These are phyloP conservation scores for Penicillium verhagenii DNA, from an alignment of 495 filamentous ascomycete species.

Conservation along the genomic window DNA sequence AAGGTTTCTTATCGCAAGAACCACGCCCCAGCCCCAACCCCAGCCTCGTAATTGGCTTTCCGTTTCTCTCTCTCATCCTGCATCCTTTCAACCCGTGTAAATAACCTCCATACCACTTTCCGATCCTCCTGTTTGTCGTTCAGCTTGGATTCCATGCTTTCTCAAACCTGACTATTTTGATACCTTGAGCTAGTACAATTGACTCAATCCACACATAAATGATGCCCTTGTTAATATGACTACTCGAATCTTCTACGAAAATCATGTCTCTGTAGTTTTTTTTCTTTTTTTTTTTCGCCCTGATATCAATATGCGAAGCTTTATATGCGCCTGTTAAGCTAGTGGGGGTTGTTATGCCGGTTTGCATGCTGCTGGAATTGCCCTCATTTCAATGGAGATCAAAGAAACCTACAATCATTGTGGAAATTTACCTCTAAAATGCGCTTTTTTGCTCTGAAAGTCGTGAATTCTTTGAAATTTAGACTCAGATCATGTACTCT, in stretches of 20 bases:
- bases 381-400: too few relatives aligned
- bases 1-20: slow-evolving; percentile 98
- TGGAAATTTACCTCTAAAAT: too few relatives aligned
- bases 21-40: slow-evolving; percentile 31
- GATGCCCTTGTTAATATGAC: neutral
- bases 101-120: slow-evolving; percentile 22
- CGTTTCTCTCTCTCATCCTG: slow-evolving; percentile 1
- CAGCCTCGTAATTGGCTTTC: slow-evolving; percentile 1
- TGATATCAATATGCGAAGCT: too few relatives aligned
- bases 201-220: slow-evolving; percentile 2
- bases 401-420: too few relatives aligned
- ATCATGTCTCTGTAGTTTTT: too few relatives aligned
- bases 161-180: slow-evolving; percentile 18
- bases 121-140: neutral
- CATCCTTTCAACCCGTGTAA: slow-evolving; percentile 27
- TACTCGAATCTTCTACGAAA: neutral
- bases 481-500: too few relatives aligned
- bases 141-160: slow-evolving; percentile 9
- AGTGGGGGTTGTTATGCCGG: too few relatives aligned
- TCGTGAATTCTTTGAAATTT: neutral
- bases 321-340: too few relatives aligned
- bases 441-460: neutral
- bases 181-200: slow-evolving; percentile 16
- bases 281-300: too few relatives aligned
- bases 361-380: too few relatives aligned